Conservation (phyloP, 345 rosid genomes). For the Xanthoceras sorbifolium region DNA sequence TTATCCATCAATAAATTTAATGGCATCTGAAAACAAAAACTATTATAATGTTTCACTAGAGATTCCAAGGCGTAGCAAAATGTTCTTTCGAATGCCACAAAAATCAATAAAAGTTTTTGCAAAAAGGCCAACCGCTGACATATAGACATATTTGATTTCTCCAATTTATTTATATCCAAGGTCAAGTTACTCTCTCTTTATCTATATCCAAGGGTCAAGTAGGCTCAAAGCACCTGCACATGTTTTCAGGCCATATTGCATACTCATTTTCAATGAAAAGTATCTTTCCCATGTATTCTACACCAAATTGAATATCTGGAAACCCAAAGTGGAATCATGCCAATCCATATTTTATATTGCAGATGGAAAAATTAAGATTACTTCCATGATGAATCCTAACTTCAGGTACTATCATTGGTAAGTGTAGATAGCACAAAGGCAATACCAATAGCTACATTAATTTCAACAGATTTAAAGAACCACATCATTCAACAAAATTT, state of each 20-base stretch:
- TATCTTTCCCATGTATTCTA: not conserved
- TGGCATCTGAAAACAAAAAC: not conserved
- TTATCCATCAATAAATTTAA: not conserved
- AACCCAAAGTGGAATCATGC: not conserved
- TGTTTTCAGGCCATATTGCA: not conserved
- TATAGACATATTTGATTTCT: not conserved
- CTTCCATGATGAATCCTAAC: not conserved
- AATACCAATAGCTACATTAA: not conserved
- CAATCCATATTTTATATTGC: not conserved
- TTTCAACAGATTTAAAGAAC: not conserved
- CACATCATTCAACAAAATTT: not conserved
- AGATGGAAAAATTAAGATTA: not conserved
- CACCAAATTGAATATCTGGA: not conserved
- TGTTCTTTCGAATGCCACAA: not conserved
- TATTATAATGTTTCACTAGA: not conserved
- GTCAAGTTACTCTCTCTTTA: not conserved
- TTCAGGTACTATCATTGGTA: not conserved
- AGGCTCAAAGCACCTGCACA: not conserved
- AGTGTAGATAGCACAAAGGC: not conserved
- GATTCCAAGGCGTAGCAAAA: not conserved
- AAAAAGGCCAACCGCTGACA: not conserved
- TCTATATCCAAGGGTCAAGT: not conserved
- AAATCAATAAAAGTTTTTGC: not conserved
- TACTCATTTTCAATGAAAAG: not conserved
- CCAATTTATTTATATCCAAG: not conserved